Base-by-base conservation (phyloP, 163 green algal genomes). In the Chlamydomonas reinhardtii region DNA sequence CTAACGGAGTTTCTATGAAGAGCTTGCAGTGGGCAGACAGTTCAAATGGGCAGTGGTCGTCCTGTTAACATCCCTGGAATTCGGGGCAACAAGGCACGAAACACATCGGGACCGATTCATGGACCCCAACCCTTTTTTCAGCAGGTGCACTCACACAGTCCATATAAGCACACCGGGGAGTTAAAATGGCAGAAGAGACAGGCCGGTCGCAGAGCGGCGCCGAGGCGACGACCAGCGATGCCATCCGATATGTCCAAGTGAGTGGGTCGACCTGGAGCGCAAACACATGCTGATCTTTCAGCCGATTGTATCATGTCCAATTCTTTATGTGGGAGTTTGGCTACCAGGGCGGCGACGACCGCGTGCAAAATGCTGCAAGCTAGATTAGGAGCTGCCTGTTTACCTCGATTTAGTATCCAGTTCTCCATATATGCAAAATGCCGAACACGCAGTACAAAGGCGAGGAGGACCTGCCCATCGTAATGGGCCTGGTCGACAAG, bases 401-500 rank as follows among this genome's bases (percentile, higher is more conserved):
- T 75, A 31, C 9, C 2, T 19, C 35, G 2, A 31, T 31, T 8
- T 56, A 16, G 14, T n/a, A 59, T 6, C 69, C n/a, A n/a, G n/a
- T n/a, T n/a, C n/a, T n/a, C n/a, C n/a, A n/a, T n/a, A 19, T 14
- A 1, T 56, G 48, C 14, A 56, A 56, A 17, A 19, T 17, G 1
- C 48, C 9, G 11, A 56, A 56, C 19, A 34, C 62, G 87, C 94
- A 97, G 93, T 97, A 95, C 73, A 86, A 85, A 37, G 93, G 93
- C 48, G 96, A 99, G 88, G 56, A 88, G 22, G 96, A 99, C 87
- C 88, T 99, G 59, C 73, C 92, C 0, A 78, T 93, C n/a, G 91
- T 99, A 9, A 99, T 99, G 96, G 27, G 90, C 0, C 92, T 99
- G 0, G 94, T 99, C 8, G 97, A 98, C 85, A 93, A 94, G 35